Evolutionary conservation across 345 rosid genomes (phyloP).

Genomic region (Streptanthus diversifolius): DNA sequence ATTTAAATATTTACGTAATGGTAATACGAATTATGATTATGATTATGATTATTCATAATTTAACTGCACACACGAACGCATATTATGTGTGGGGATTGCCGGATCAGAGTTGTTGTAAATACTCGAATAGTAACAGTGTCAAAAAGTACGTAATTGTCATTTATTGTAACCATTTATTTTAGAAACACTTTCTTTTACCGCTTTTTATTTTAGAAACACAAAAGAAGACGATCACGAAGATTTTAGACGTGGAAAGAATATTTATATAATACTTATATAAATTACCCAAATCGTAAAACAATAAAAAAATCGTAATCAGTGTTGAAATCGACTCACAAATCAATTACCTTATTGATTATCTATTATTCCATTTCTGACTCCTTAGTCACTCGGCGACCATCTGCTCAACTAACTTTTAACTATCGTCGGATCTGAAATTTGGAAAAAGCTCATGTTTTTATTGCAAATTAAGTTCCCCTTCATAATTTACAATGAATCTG

Average conservation of each 20-base stretch:
- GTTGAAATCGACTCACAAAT: slow-evolving; percentile 7
- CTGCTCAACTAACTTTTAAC: slow-evolving; percentile 7
- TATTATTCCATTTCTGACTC: neutral
- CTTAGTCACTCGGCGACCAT: neutral
- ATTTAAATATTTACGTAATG: neutral
- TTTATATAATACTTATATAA: neutral
- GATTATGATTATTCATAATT: neutral
- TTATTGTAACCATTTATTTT: neutral
- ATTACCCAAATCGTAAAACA: neutral
- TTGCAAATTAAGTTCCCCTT: neutral
- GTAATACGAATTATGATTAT: neutral
- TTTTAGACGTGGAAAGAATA: neutral
- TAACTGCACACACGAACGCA: slow-evolving; percentile 13
- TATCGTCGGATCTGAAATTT: neutral
- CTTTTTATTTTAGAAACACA: neutral
- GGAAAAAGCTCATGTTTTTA: neutral
- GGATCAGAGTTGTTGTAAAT: neutral
- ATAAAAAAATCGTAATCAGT: neutral
- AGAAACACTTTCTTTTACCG: neutral
- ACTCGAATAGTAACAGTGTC: neutral
- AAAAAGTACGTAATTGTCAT: slow-evolving; percentile 13
- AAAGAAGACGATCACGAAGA: neutral
- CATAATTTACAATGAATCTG: neutral
- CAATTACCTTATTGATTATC: slow-evolving; percentile 4
- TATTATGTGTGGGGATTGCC: neutral